Evolutionary conservation across 2,329 filamentous ascomycete species (phyloP), one percentile per base, ranked within the genome.

Genomic region (Alternaria dauci): DNA sequence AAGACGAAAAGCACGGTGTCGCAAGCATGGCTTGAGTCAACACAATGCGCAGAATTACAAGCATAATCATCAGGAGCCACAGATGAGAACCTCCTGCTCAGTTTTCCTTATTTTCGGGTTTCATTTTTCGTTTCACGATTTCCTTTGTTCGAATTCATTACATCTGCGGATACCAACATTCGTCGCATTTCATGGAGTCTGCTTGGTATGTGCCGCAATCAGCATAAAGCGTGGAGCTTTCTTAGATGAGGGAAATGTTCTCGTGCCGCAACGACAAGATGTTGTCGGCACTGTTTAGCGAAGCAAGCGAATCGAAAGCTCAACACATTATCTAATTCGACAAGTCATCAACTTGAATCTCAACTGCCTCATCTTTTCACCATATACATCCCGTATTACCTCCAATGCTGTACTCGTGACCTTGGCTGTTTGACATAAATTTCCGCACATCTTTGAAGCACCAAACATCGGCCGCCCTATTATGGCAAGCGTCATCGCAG

Each of bases 1-100:
- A 71, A 23, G 79, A 84, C 20, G 74, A 72, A 52, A 76, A 77
- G 66, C 68, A 66, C 51, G 70, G 70, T 51, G 69, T 58, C 2
- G 67, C 69, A 51, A 67, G 65, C 53, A 70, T 71, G 61, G 73
- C 70, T 39, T 76, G 65, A 61, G 34, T 23, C 55, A 39, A 47
- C 39, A 34, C 12, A 36, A n/a, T 18, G 25, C 48, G 32, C 48
- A 39, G 34, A 14, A 39, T 32, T 38, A 9, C 47, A 50, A 41
- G 12, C 39, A 44, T 30, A n/a, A 41, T 12, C 39, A 36, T 9
- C 34, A 28, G 44, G 46, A 60, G 58, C 5, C 23, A 56, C 52
- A 60, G 36, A 60, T n/a, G 58, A 60, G 58, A 60, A 60, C 58
- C 58, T 60, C 52, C 41, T 54, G 42, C n/a, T 26, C 34, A 38